Base-by-base conservation (phyloP, 345 rosid species). In the Pseudoturritis turrita region DNA sequence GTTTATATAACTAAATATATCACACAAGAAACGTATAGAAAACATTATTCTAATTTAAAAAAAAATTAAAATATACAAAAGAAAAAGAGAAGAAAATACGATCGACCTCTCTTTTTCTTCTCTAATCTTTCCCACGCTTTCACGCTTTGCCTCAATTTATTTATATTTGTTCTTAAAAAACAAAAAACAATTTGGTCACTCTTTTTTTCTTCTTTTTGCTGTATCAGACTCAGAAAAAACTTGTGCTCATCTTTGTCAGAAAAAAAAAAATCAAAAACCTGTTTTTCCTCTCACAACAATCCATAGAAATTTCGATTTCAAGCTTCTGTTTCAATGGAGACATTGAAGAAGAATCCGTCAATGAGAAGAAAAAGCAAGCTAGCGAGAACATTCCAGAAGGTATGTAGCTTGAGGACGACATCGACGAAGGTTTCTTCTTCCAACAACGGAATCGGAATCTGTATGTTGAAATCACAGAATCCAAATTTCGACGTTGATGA, bases 341-440 rank as follows among this genome's bases (percentile, higher is more conserved):
- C 85, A 49, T 22, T 81, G 78, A 87, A 82, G 74, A 81, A 87
- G 50, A 85, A 77, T 76, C 85, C 90, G 10, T 71, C 78, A 5
- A 50, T 74, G 4, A 77, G 73, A n/a, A 56, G 77, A 59, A 80
- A 71, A 75, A 81, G 87, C 85, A 86, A 66, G 65, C 41, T 89
- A 15, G 86, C 95, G 8, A 85, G 87, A 81, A 85, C 97, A 2
- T 72, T 94, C 72, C 92, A 83, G 55, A 86, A 79, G 25, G 90
- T 91, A 9, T 84, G 89, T 77, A 88, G 66, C 78, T 63, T 88
- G 18, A 74, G 82, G 60, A 67, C 82, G 5, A 78, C 87, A 2
- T 76, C 79, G 4, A 76, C 71, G 6, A 85, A 68, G 61, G 86
- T 81, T 3, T 80, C 85, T 3, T 80, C 85, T 5, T 85, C 89